Evolutionary conservation across 257 asterid species (phyloP).

Genomic region (Fraxinus quadrangulata): DNA sequence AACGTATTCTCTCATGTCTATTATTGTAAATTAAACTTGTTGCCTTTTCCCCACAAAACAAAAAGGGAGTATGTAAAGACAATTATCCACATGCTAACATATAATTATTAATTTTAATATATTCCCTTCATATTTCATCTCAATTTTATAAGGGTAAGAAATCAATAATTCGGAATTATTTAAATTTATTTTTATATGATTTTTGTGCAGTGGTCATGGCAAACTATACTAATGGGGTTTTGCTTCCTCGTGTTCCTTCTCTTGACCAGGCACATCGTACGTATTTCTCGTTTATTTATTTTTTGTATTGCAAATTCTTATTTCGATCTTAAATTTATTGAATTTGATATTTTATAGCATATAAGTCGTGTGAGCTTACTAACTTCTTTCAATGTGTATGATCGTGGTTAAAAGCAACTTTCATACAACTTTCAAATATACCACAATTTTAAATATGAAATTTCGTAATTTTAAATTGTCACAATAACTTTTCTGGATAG

Average conservation of each 20-base stretch:
- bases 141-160: neutral
- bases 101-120: constrained; percentile 20
- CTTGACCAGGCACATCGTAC: constrained; percentile 68
- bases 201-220: constrained; percentile 92
- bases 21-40: neutral
- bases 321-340: neutral
- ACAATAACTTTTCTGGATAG: constrained; percentile 3
- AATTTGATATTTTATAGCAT: neutral
- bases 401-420: neutral
- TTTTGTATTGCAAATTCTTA: neutral
- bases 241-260: constrained; percentile 78
- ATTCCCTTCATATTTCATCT: neutral
- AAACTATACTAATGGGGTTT: constrained; percentile 83
- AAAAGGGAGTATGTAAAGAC: constrained; percentile 20
- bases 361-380: neutral
- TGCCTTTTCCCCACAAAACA: neutral
- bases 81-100: constrained; percentile 39
- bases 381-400: neutral
- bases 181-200: constrained; percentile 11
- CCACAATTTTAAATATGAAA: neutral
- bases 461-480: neutral
- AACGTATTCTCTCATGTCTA: neutral
- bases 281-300: constrained; percentile 23
- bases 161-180: neutral
- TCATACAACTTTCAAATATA: neutral